A percentile compares a stretch with the other conserved stretches of the same genome.
phyloP scores from a whole-genome alignment of 768 basidiomycete species.

The Lactarius deliciosus region DNA sequence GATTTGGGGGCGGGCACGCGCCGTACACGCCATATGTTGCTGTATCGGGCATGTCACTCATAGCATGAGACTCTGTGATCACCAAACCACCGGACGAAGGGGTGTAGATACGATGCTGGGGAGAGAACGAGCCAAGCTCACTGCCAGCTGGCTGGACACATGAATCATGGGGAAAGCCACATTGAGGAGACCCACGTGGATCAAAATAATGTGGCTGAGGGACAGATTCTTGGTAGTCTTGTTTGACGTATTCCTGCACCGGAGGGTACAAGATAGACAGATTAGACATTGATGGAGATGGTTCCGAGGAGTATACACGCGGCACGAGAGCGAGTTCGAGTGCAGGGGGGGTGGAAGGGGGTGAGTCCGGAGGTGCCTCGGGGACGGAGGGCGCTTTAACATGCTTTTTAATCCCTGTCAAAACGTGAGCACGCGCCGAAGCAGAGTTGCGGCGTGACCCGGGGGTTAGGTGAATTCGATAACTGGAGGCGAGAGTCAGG shows the following conservation, averaged over 20 bases:
- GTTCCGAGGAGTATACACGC: constrained; percentile 20
- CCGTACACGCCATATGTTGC: constrained; percentile 19
- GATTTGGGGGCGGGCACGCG: constrained; percentile 26
- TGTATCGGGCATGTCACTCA: constrained; percentile 18
- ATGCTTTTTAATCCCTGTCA: constrained; percentile 23
- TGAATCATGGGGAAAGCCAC: constrained; percentile 20
- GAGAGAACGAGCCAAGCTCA: constrained; percentile 19
- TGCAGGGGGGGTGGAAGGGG: constrained; percentile 33
- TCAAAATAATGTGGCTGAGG: constrained; percentile 24
- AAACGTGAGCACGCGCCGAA: constrained; percentile 40
- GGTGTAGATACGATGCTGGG: constrained; percentile 19
- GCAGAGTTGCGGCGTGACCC: constrained; percentile 68
- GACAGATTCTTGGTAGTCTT: constrained; percentile 17
- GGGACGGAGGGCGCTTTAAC: constrained; percentile 24
- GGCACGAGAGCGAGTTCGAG: constrained; percentile 30
- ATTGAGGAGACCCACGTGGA: constrained; percentile 26
- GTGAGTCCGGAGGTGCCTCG: constrained; percentile 27
- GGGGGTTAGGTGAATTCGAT: constrained; percentile 79
- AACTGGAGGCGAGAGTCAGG: constrained; percentile 43
- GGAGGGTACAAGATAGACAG: constrained; percentile 22
- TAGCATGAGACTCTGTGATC: constrained; percentile 24
- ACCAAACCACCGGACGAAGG: constrained; percentile 21
- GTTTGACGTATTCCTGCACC: constrained; percentile 26
- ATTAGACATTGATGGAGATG: constrained; percentile 19
- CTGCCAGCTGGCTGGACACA: constrained; percentile 22